Conservation (phyloP, 1,284 basidiomycete species). For the Puccinia coronata region DNA sequence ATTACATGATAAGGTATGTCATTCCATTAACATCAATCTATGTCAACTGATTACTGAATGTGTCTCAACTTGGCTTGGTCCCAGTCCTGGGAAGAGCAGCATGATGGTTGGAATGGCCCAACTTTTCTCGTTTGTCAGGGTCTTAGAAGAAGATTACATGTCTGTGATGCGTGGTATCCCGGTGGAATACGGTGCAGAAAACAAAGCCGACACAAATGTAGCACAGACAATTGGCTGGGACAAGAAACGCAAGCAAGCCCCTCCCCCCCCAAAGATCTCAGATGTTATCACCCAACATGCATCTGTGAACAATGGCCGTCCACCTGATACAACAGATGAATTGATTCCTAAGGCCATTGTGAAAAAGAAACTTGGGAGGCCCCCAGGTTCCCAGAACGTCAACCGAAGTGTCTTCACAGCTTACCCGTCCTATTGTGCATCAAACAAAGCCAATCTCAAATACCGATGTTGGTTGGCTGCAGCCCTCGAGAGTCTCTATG, state of each 20-base stretch:
- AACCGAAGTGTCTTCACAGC: background rate
- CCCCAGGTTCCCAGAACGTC: background rate
- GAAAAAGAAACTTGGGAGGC: background rate
- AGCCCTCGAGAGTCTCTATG: background rate
- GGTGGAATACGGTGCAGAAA: background rate
- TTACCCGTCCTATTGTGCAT: no score
- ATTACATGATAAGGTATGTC: background rate
- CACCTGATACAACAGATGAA: background rate
- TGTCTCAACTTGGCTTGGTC: no score
- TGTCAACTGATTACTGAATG: background rate
- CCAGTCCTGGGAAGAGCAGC: background rate
- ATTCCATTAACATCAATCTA: background rate
- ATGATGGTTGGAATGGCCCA: background rate
- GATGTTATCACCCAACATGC: no score
- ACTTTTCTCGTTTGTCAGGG: no score
- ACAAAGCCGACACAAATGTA: background rate
- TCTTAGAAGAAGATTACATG: no score
- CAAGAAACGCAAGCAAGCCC: no score
- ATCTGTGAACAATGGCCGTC: no score
- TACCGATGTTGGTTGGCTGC: conserved; percentile 2
- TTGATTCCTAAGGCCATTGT: background rate
- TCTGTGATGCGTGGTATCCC: no score
- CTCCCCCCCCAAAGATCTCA: no score
- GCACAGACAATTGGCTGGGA: no score
- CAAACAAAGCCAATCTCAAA: background rate